Base-by-base conservation (phyloP, 306 rosid genomes). In the Acacia confusa region DNA sequence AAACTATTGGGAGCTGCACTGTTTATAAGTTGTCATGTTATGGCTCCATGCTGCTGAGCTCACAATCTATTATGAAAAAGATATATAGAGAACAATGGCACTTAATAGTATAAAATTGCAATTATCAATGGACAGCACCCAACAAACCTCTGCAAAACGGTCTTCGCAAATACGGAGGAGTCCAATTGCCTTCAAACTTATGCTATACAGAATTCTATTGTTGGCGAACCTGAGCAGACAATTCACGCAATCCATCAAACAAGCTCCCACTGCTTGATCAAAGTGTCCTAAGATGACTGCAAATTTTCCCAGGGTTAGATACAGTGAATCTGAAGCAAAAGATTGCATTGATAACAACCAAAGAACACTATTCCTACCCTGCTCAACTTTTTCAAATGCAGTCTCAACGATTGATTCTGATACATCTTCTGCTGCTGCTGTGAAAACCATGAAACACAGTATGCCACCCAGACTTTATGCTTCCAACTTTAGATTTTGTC, bases 261-360 rank as follows among this genome's bases (percentile, higher is more conserved):
- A 93, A 87, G 94, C 99, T 64, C 99, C 99, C 83, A 89, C 97
- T 44, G 94, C 97, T 94, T 94, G 98, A 92, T 96, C 99, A 74
- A 96, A 96, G 92, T 96, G 99, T 83, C 94, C 99, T 94, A 96
- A 90, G 89, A 96, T 88, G 85, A 96, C 99, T 96, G 99, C 88
- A 89, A 86, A 85, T 70, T 40, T 79, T 65, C 80, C n/a, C 20
- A n/a, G 76, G 36, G 85, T 90, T 76, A 95, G 92, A 93, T 75
- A 44, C 72, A 80, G 82, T 76, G 70, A 50, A 52, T 58, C 38
- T 73, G 63, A 78, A 83, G 76, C 79, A 44, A 63, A 85, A 44
- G 71, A 52, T 34, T 70, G 81, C 28, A 85, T 77, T 25, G 61
- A 74, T 47, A 82, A 81, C 70, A 8, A 34, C 38, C 38, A 34